Evolutionary conservation across 2,329 filamentous ascomycete genomes (phyloP), one percentile per base, ranked within the genome.

Genomic region (Myriosclerotinia scirpicola): DNA sequence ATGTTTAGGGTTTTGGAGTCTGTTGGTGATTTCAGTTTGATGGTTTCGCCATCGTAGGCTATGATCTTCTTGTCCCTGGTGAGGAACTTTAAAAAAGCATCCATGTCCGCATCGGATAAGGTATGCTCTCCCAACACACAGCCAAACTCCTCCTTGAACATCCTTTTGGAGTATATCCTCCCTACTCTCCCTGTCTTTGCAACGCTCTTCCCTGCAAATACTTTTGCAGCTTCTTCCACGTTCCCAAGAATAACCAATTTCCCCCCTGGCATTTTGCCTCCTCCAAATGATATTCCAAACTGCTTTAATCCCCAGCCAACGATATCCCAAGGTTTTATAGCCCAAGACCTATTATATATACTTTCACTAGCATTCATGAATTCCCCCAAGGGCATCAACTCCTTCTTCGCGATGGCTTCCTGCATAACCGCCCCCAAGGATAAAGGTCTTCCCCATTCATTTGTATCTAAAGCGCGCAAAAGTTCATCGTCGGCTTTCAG

Each of bases 371-470:
- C 81, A 5, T 77, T 76, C 64, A 90, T 77, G 73, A 96, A 99
- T 12, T 90, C 84, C 17, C 85, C 79, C 14, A 94, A 74, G 0
- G 90, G 86, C 15, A 97, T 81, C 77, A 97, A 85, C 54, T 90
- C 87, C 56, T 84, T 87, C 54, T 83, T 85, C 62, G 84, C 81
- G 1, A 95, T 80, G 0, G 91, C 90, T 73, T 98, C 94, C 40
- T 80, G 79, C 59, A 98, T 81, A 6, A 93, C 95, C 4, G 88
- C 86, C 1, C 90, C 90, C 0, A 99, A 81, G 3, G 91, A 92
- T 12, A 94, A 83, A 1, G 95, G 95, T 55, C 88, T 85, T 2
- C 95, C 95, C 78, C 87, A 93, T 73, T 94, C 88, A 54, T 87
- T 87, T 59, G 84, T 90, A 71, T 93, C 89, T 64, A 99, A 81